Base-by-base conservation (phyloP, 352 stramenopile genomes). In the Labyrinthula sp. region DNA sequence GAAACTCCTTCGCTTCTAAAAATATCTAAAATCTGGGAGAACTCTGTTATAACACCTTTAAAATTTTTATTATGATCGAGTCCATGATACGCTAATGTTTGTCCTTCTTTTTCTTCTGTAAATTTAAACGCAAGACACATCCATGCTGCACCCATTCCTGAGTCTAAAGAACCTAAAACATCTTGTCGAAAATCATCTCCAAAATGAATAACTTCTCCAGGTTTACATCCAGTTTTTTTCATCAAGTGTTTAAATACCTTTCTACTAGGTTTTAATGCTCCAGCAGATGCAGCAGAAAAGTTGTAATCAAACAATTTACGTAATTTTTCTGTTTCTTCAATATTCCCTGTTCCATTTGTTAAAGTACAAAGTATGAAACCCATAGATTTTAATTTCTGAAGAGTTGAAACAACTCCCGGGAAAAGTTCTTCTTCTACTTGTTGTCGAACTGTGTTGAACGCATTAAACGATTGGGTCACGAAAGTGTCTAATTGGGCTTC, bases 81-180 rank as follows among this genome's bases (percentile, higher is more conserved):
- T n/a, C n/a, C n/a, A n/a, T n/a, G n/a, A n/a, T n/a, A n/a, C n/a
- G n/a, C n/a, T n/a, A n/a, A n/a, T n/a, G n/a, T n/a, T n/a, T n/a
- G n/a, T n/a, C n/a, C n/a, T n/a, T n/a, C n/a, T n/a, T n/a, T n/a
- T n/a, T n/a, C n/a, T n/a, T n/a, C n/a, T n/a, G n/a, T n/a, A n/a
- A n/a, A n/a, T n/a, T n/a, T n/a, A n/a, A n/a, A n/a, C n/a, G n/a
- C n/a, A n/a, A n/a, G n/a, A n/a, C n/a, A n/a, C 2, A 52, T 35
- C 43, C 43, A 52, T 17, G 43, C 12, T 18, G 43, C 47, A 8
- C 35, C 23, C 43, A 52, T 52, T 12, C 43, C 43, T 23, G 43
- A 43, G n/a, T 15, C 35, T 2, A 25, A 17, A n/a, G 43, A 31
- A n/a, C 43, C 43, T 0, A 12, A 31, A 5, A 52, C 43, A 7